Conservation (phyloP, 2,329 filamentous ascomycete genomes). For the Pestalotiopsis sp. region DNA sequence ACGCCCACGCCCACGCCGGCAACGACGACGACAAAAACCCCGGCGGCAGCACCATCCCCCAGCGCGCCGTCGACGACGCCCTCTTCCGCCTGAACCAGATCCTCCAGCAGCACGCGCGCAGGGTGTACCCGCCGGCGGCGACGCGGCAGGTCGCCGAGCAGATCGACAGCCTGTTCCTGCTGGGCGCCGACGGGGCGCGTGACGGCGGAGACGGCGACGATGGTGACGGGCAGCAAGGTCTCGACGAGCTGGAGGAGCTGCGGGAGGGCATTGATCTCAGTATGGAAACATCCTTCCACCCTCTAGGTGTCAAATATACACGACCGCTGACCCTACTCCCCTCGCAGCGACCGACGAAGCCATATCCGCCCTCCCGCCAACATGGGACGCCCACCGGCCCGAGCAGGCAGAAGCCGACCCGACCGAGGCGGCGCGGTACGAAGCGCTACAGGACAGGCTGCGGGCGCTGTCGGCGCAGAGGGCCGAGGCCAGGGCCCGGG, state of each 20-base stretch:
- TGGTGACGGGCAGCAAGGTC: constrained; percentile 32
- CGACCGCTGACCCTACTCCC: background rate
- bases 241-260: constrained; percentile 30
- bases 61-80: constrained; percentile 57
- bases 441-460: constrained; percentile 51
- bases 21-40: constrained; percentile 25
- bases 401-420: constrained; percentile 40
- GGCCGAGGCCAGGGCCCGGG: constrained; percentile 38
- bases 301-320: too few relatives aligned
- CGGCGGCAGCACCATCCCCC: constrained; percentile 24
- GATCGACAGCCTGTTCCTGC: constrained; percentile 67
- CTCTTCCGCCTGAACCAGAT: constrained; percentile 62
- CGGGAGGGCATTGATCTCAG: constrained; percentile 46
- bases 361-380: constrained; percentile 48
- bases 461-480: constrained; percentile 50
- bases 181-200: constrained; percentile 37
- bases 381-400: constrained; percentile 45
- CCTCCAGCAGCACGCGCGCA: constrained; percentile 65
- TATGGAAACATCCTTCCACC: too few relatives aligned
- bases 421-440: constrained; percentile 53
- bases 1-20: constrained; percentile 42
- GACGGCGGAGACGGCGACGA: constrained; percentile 40
- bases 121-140: constrained; percentile 70
- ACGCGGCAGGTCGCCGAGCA: constrained; percentile 73
- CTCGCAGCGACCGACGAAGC: constrained; percentile 40